These are phyloP conservation scores for Fusarium foetens DNA, from an alignment of 2,329 filamentous ascomycete species.

Conservation along the genomic window DNA sequence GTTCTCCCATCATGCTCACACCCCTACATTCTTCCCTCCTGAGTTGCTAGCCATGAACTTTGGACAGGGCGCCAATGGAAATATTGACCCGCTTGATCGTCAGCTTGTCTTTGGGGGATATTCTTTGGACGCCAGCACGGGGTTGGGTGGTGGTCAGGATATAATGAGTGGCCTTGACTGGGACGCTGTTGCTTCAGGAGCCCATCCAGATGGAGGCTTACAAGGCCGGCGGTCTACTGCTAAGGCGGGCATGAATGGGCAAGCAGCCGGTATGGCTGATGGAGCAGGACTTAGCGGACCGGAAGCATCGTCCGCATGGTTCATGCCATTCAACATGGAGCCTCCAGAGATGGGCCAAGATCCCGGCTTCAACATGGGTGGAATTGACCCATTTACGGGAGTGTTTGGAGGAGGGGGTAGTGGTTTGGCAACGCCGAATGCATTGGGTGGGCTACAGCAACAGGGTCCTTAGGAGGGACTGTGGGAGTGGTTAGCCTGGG, in stretches of 20 bases:
- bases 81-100: slow-evolving; percentile 76
- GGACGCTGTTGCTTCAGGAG: slow-evolving; percentile 53
- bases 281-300: slow-evolving; percentile 46
- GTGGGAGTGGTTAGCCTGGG: slow-evolving; percentile 21
- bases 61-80: slow-evolving; percentile 58
- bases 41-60: slow-evolving; percentile 66
- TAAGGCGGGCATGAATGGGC: slow-evolving; percentile 47
- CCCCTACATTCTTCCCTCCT: slow-evolving; percentile 58
- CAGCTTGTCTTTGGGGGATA: slow-evolving; percentile 83
- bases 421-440: slow-evolving; percentile 52
- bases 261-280: slow-evolving; percentile 32
- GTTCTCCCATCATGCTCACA: slow-evolving; percentile 53
- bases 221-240: slow-evolving; percentile 44
- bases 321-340: slow-evolving; percentile 92
- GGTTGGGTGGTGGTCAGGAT: slow-evolving; percentile 49
- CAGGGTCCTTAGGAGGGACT: slow-evolving; percentile 44
- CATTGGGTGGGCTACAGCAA: slow-evolving; percentile 47
- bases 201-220: slow-evolving; percentile 41
- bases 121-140: slow-evolving; percentile 59
- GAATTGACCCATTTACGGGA: slow-evolving; percentile 60
- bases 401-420: slow-evolving; percentile 58
- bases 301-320: slow-evolving; percentile 78
- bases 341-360: slow-evolving; percentile 71
- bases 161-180: slow-evolving; percentile 58
- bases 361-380: slow-evolving; percentile 53